Base-by-base conservation (phyloP, 768 basidiomycete species). In the Sporobolomyces pararoseus region DNA sequence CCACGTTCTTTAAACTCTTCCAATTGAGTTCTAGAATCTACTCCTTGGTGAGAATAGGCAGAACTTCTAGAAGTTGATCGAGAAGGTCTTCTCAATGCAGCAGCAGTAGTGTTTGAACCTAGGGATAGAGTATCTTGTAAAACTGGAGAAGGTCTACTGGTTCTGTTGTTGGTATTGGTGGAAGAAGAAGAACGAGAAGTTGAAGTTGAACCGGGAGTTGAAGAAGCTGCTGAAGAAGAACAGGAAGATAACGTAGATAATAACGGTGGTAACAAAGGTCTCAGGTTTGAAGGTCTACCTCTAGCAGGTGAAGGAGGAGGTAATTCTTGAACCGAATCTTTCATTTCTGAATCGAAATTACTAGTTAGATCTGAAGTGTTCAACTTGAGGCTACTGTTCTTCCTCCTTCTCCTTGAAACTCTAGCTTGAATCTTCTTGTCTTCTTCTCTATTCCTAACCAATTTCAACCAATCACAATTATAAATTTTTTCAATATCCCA, bases 401-500 rank as follows among this genome's bases (percentile, higher is more conserved):
- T 23, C 76, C n/a, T 44, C 17, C 16, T 29, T 29, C 58, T 35
- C 2, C 49, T 52, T 57, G 21, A 37, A 27, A 1, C 55, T 65
- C 39, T 42, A 32, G 39, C 47, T 49, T 55, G 21, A 12, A 49
- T 27, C 37, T 53, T 31, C 49, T 32, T 42, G 9, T 21, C 55
- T 21, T 49, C 44, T 17, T 49, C 44, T 14, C 61, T 35, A 1
- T 17, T 74, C 34, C 74, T 64, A 75, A 79, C 78, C 0, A 76
- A 75, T 5, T 35, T 66, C 14, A 81, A 71, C 71, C 81, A 81
- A 49, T 77, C 77, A n/a, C 75, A 75, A 61, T 89, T 87, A 72
- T 89, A 89, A 35, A 96, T 87, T 81, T 85, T 85, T 10, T 83
- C 83, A 68, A 93, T 87, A n/a, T 84, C 85, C 93, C 91, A 95